Base-by-base conservation (phyloP, 306 rosid genomes). In the Lathyrus aphaca region DNA sequence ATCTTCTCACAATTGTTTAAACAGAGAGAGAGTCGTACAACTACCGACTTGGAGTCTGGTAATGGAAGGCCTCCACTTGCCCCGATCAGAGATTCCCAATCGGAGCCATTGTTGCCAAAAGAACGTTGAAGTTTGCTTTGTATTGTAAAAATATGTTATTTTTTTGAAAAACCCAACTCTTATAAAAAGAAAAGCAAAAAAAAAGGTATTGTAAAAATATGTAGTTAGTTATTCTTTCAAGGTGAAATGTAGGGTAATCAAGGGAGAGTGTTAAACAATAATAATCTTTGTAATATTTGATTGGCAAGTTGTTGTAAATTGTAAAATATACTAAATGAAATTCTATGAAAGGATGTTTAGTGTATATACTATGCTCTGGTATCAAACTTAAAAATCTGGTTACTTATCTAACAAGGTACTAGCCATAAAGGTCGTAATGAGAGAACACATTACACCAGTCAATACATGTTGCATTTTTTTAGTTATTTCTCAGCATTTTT, bases 91-190 rank as follows among this genome's bases (percentile, higher is more conserved):
- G 82, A 85, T 51, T 77, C 98, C 72, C 87, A 77, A 16, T 64
- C 74, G 61, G 97, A 94, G 82, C 99, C 97, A 8, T 77, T 94
- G 49, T 74, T 94, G 81, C 42, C 89, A 23, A 85, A 68, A 46
- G 86, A 82, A 42, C 78, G 75, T 61, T 87, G 73, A 86, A 66
- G 37, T 64, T 30, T 42, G 60, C 59, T 11, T 42, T 64, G 54
- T 66, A 19, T 39, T 16, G n/a, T 35, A 37, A 59, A 39, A 49
- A 45, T 62, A 35, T 75, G 76, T 78, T 35, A 0, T 3, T 25
- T 6, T 35, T 7, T 35, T 35, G 10, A 8, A 6, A 35, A 35
- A 35, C 7, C 39, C 10, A 35, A 35, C 39, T 35, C 39, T 35
- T 35, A 35, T 35, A 35, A 7, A 35, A 8, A 35, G 39, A 7